Evolutionary conservation across 306 rosid genomes (phyloP), one percentile per base, ranked within the genome.

Genomic region (Castanea crenata): DNA sequence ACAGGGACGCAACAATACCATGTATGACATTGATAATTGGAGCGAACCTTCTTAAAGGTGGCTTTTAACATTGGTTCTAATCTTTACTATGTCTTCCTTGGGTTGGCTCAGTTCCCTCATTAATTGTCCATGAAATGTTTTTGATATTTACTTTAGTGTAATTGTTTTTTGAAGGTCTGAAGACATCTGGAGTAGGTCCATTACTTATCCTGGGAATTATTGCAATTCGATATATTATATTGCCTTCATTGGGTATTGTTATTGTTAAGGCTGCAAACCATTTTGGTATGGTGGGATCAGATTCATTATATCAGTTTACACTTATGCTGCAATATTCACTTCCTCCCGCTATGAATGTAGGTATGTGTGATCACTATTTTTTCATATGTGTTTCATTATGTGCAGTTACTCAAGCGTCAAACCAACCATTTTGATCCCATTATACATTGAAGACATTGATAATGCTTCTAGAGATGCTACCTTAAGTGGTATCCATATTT

Each of bases 31-130:
- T 87, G 82, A 57, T 85, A 59, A 77, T 85, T 25, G 88, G 91
- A 52, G 88, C 85, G 31, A 87, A 87, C 52, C 88, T 87, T 75
- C 61, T 80, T 5, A 83, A 67, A 56, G 87, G 90, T 74, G 74
- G 20, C 59, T 15, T 68, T 18, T 21, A 49, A 65, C 29, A 68
- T 51, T 4, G 29, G 56, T 23, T 44, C 46, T 64, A 14, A 69
- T 55, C 41, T 20, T 32, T 69, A 12, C 21, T 14, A 11, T 77
- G 21, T 2, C 8, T 32, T 25, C 55, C 19, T 15, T 49, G 38
- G 6, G 65, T 69, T 59, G 54, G 54, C 54, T 49, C 54, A 49
- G 54, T 49, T 49, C 16, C 16, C 54, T 49, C 54, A 12, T 12
- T 10, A 44, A 44, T 44, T 44, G 12, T 49, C 54, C 54, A 49